A percentile compares a stretch with the other conserved stretches of the same genome.
Conservation (phyloP, 768 basidiomycete species). For the Suillus alpinus region DNA sequence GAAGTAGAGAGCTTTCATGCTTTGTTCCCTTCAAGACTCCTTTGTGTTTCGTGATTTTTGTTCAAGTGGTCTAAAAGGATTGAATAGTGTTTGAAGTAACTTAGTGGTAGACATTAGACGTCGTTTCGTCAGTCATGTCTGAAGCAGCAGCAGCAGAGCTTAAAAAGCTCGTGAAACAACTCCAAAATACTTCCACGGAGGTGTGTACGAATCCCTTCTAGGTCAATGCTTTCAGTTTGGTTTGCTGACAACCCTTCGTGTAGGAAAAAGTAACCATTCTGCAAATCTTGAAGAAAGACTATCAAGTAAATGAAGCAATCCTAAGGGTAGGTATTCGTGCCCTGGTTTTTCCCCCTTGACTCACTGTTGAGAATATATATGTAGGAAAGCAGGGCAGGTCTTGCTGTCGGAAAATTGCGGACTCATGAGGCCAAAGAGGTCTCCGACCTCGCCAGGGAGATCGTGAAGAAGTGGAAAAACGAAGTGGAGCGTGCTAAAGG, state of each 20-base stretch:
- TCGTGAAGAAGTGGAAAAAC: constrained; percentile 90
- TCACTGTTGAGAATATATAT: background rate
- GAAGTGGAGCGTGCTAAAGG: constrained; percentile 74
- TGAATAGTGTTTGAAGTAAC: constrained; percentile 5
- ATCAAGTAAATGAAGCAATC: constrained; percentile 66
- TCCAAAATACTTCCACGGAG: constrained; percentile 61
- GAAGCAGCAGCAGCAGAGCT: constrained; percentile 52
- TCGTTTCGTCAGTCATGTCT: constrained; percentile 23
- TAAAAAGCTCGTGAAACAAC: constrained; percentile 78
- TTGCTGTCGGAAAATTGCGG: constrained; percentile 90
- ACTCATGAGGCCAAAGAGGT: constrained; percentile 70
- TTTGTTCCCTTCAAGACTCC: background rate
- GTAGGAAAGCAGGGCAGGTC: constrained; percentile 88
- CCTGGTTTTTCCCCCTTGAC: constrained; percentile 6
- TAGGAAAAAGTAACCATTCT: constrained; percentile 68
- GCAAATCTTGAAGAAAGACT: constrained; percentile 60
- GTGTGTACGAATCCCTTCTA: constrained; percentile 43
- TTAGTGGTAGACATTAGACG: constrained; percentile 21
- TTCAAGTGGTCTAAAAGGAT: constrained; percentile 4
- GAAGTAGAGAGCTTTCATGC: background rate
- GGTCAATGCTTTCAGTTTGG: constrained; percentile 36
- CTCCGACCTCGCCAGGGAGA: constrained; percentile 80
- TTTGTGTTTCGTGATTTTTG: constrained; percentile 1
- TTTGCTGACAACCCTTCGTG: constrained; percentile 23
- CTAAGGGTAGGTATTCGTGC: constrained; percentile 59